Evolutionary conservation across 2,329 filamentous ascomycete species (phyloP).

Genomic region (Neocucurbitaria cava): DNA sequence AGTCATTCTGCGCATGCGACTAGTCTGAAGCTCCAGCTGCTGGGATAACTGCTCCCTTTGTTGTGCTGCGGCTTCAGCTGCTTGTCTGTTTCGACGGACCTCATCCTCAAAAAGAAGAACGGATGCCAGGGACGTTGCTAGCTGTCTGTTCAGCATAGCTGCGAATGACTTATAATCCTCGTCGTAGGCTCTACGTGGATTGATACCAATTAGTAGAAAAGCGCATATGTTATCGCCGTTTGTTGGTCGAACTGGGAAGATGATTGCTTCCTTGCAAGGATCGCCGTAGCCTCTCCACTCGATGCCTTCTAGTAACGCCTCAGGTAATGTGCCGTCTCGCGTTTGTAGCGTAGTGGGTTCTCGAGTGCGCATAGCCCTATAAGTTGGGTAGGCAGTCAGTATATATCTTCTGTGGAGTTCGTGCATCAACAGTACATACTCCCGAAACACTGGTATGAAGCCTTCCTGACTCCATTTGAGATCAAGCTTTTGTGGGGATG

Average conservation of each 20-base stretch:
- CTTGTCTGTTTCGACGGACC: slow-evolving; percentile 34
- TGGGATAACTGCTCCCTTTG: slow-evolving; percentile 37
- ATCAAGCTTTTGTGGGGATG: slow-evolving; percentile 35
- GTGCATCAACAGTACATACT: not conserved
- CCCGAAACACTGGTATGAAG: slow-evolving; percentile 41
- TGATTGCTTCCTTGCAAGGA: slow-evolving; percentile 42
- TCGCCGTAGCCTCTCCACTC: slow-evolving; percentile 43
- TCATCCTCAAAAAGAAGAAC: slow-evolving; percentile 44
- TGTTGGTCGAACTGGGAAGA: slow-evolving; percentile 41
- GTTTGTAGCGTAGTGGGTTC: slow-evolving; percentile 37
- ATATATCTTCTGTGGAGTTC: not conserved
- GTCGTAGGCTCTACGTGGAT: slow-evolving; percentile 43
- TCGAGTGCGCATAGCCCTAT: slow-evolving; percentile 38
- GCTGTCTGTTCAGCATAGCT: slow-evolving; percentile 39
- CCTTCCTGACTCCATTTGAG: slow-evolving; percentile 38
- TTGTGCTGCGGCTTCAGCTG: slow-evolving; percentile 34
- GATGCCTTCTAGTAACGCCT: slow-evolving; percentile 35
- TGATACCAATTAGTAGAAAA: slow-evolving; percentile 41
- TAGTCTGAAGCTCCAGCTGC: slow-evolving; percentile 39
- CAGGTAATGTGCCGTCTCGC: slow-evolving; percentile 35
- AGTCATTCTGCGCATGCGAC: slow-evolving; percentile 44
- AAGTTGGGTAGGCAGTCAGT: not conserved
- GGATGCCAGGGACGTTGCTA: slow-evolving; percentile 44
- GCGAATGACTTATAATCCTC: slow-evolving; percentile 42
- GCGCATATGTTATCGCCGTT: slow-evolving; percentile 40